phyloP scores from a whole-genome alignment of 1,139 yeast genomes.

The Blastobotrys indianensis region DNA sequence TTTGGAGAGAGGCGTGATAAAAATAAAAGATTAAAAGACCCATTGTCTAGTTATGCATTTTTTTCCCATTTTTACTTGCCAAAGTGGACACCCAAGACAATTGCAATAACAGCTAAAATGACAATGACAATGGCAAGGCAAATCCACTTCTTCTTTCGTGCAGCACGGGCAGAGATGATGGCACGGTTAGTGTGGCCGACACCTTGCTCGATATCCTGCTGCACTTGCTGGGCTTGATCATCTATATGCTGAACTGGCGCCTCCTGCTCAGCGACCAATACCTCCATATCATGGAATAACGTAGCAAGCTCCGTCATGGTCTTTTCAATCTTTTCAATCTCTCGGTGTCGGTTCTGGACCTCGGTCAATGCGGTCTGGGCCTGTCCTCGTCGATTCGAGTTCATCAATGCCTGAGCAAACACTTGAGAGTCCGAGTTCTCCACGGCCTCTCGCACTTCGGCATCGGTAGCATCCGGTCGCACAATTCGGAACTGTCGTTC shows the following conservation, averaged over 20 bases:
- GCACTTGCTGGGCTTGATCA: slow-evolving; percentile 76
- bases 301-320: slow-evolving; percentile 95
- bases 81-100: slow-evolving; percentile 37
- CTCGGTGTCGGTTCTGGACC: slow-evolving; percentile 94
- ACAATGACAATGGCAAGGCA: slow-evolving; percentile 65
- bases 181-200: slow-evolving; percentile 93
- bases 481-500: slow-evolving; percentile 90
- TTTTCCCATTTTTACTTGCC: slow-evolving; percentile 14
- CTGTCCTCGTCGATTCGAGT: slow-evolving; percentile 92
- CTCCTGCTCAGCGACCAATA: slow-evolving; percentile 93
- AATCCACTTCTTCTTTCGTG: slow-evolving; percentile 89
- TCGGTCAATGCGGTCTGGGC: slow-evolving; percentile 93
- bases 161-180: slow-evolving; percentile 78
- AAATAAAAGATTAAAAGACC: too few relatives aligned
- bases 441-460: slow-evolving; percentile 75
- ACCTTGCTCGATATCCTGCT: slow-evolving; percentile 88
- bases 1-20: neutral
- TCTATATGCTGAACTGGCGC: slow-evolving; percentile 79
- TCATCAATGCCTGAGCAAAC: slow-evolving; percentile 88
- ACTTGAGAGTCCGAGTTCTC: slow-evolving; percentile 85
- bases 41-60: too few relatives aligned
- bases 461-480: slow-evolving; percentile 87
- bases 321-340: slow-evolving; percentile 88
- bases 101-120: slow-evolving; percentile 61
- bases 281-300: slow-evolving; percentile 94